Evolutionary conservation across 805 yeast genomes (phyloP), one percentile per base, ranked within the genome.

Genomic region (Teunomyces atbi): DNA sequence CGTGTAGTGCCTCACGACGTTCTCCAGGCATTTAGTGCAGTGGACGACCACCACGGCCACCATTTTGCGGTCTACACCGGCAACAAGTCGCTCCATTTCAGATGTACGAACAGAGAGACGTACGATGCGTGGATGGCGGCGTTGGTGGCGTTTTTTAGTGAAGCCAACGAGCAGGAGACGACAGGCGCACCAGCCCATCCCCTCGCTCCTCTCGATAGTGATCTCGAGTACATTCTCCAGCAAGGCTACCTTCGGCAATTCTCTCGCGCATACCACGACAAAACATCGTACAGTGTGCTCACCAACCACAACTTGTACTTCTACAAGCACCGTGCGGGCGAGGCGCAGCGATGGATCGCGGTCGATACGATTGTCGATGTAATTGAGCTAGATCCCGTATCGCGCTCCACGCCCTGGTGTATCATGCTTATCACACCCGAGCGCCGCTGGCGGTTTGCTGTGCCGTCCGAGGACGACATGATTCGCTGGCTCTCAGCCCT

Each of bases 311-410:
- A 62, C 20, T 45, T 79, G 27, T 57, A 66, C 42, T 68, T 78
- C 48, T 75, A 70, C 66, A 76, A 74, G 53, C 50, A 57, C 21
- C 49, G 48, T 5, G 47, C 51, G 34, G 23, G 15, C 21, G 32
- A 30, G 41, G 65, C 71, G 2, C 45, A 58, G 48, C 70, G 73
- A 50, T 49, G 59, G 45, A 59, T 77, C 12, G 41, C 42, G 6
- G 46, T 55, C 12, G 57, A 57, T 4, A 68, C 72, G 20, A 52
- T 78, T 12, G 54, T 71, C 10, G 82, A 78, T 50, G 78, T 71
- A 20, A 74, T 78, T 28, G 83, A 78, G 51, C 54, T 77, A 23
- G 82, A 78, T 46, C 74, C 79, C 1, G 44, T 74, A 34, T 68
- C 78, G 12, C 65, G 63, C 45, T 56, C 74, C 16, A 75, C 71